These are phyloP conservation scores for Lasiosphaeris hirsuta DNA, from an alignment of 495 filamentous ascomycete genomes.

Conservation along the genomic window DNA sequence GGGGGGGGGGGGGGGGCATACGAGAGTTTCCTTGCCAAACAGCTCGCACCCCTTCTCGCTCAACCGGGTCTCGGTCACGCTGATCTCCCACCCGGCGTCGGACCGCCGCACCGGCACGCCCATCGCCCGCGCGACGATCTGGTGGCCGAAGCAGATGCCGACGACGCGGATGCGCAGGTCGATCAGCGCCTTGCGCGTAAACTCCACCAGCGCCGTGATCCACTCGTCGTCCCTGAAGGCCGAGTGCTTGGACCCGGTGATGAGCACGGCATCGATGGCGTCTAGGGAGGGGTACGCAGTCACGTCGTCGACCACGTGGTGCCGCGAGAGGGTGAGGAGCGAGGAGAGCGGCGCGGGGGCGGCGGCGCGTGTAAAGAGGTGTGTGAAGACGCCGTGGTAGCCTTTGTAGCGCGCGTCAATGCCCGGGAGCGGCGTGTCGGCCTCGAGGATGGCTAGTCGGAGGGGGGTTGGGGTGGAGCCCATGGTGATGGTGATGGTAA, in stretches of 20 bases:
- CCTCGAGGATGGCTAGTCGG: constrained; percentile 81
- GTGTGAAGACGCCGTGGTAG: constrained; percentile 69
- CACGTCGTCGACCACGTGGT: constrained; percentile 60
- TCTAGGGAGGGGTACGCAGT: constrained; percentile 64
- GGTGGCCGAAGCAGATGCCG: constrained; percentile 88
- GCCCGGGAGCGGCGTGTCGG: constrained; percentile 63
- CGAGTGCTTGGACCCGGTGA: constrained; percentile 65
- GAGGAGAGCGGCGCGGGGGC: constrained; percentile 31
- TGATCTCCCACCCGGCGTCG: constrained; percentile 74
- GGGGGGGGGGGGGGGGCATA: constrained; percentile 36
- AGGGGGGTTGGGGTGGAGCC: constrained; percentile 42
- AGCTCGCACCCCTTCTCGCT: constrained; percentile 68
- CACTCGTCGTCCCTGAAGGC: constrained; percentile 63
- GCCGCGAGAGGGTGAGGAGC: constrained; percentile 58
- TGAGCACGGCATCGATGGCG: constrained; percentile 74
- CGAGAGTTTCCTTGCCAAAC: constrained; percentile 64
- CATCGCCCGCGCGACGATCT: constrained; percentile 78
- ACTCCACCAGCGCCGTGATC: constrained; percentile 74
- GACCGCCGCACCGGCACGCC: constrained; percentile 64
- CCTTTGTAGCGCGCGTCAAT: constrained; percentile 59
- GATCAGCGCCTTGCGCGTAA: constrained; percentile 50
- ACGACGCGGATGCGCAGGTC: constrained; percentile 58
- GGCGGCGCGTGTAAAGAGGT: constrained; percentile 52
- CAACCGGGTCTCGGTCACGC: constrained; percentile 66
- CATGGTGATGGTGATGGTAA: not conserved